A percentile compares a stretch with the other conserved stretches of the same genome.
Conservation (phyloP, 169 alveolate genomes). For the Theileria annulata region DNA sequence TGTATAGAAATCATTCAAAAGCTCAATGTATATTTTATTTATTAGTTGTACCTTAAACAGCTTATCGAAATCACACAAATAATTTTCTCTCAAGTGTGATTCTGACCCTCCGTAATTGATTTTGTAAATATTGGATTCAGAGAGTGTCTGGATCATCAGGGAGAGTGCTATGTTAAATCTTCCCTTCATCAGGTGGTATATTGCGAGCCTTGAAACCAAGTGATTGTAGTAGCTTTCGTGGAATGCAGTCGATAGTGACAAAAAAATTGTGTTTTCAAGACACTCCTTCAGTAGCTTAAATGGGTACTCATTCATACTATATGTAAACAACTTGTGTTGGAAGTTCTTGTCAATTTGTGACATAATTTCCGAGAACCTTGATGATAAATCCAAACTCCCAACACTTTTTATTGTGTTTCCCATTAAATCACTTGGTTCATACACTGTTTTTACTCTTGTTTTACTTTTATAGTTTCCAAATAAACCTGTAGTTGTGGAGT, state of each 20-base stretch:
- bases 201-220: slow-evolving; percentile 25
- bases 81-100: slow-evolving; percentile 16
- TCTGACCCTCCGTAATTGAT: slow-evolving; percentile 15
- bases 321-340: background rate
- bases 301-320: background rate
- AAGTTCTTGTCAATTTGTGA: background rate
- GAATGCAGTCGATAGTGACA: slow-evolving; percentile 49
- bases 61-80: slow-evolving; percentile 9
- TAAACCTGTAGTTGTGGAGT: background rate
- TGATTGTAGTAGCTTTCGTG: slow-evolving; percentile 33
- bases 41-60: slow-evolving; percentile 18
- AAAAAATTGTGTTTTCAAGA: slow-evolving; percentile 30
- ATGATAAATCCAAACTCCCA: background rate
- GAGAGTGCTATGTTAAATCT: slow-evolving; percentile 40
- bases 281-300: slow-evolving; percentile 26
- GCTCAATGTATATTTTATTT: slow-evolving; percentile 34
- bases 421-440: background rate
- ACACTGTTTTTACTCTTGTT: background rate
- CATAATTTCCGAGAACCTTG: background rate
- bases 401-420: background rate
- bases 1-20: slow-evolving; percentile 22
- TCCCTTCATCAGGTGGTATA: slow-evolving; percentile 44
- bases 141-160: slow-evolving; percentile 13
- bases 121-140: slow-evolving; percentile 10
- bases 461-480: background rate